A percentile compares a stretch with the other conserved stretches of the same genome.
These are phyloP conservation scores for Taiwanofungus camphoratus DNA, from an alignment of 1,284 basidiomycete species.

Conservation along the genomic window DNA sequence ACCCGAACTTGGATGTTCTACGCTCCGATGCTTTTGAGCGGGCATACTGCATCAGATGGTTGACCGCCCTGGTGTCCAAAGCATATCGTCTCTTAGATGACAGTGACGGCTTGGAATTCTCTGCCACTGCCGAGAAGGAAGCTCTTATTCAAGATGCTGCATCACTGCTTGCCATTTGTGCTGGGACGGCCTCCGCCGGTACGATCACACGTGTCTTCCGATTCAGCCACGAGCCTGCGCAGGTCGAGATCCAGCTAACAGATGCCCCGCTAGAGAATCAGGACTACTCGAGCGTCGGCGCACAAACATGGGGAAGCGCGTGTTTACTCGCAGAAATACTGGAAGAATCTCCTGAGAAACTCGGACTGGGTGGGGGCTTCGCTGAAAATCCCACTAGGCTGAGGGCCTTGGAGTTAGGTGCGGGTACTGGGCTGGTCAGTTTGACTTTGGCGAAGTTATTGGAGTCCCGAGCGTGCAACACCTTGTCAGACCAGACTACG, in stretches of 20 bases:
- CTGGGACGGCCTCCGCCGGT: conserved; percentile 36
- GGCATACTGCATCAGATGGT: conserved; percentile 61
- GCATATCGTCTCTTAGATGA: conserved; percentile 17
- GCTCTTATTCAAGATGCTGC: conserved; percentile 50
- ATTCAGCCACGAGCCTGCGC: conserved; percentile 26
- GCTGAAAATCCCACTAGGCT: conserved; percentile 19
- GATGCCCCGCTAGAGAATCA: conserved; percentile 71
- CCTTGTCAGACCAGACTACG: conserved; percentile 22
- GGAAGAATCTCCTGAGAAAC: conserved; percentile 49
- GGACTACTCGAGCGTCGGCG: conserved; percentile 77
- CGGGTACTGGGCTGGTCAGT: conserved; percentile 84
- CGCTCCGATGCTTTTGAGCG: conserved; percentile 73
- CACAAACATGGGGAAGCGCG: conserved; percentile 89
- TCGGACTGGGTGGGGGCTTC: conserved; percentile 33
- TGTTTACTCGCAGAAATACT: conserved; percentile 80
- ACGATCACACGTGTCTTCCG: conserved; percentile 35
- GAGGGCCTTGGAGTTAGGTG: conserved; percentile 78
- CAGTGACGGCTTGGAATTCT: conserved; percentile 6
- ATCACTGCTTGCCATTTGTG: conserved; percentile 32
- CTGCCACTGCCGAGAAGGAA: conserved; percentile 23
- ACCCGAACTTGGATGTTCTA: conserved; percentile 21
- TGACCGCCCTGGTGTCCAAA: conserved; percentile 49
- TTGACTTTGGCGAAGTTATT: conserved; percentile 55
- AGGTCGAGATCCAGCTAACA: conserved; percentile 46
- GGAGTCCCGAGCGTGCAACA: conserved; percentile 15